phyloP scores from a whole-genome alignment of 768 basidiomycete genomes.

The Boletus edulis region DNA sequence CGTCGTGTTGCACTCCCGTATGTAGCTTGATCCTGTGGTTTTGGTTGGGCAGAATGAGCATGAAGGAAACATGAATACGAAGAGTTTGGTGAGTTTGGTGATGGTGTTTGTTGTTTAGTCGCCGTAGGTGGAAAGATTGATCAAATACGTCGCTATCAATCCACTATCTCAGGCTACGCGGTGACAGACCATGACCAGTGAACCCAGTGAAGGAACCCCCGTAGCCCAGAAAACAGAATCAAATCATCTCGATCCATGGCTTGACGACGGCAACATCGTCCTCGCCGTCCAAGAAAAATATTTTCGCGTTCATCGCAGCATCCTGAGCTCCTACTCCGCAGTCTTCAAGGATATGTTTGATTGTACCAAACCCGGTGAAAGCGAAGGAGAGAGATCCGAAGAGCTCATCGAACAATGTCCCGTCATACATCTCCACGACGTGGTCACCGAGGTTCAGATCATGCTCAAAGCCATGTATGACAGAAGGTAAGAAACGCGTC shows the following conservation, averaged over 20 bases:
- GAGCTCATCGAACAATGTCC: constrained; percentile 21
- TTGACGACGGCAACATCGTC: constrained; percentile 32
- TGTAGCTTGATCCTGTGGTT: too few relatives aligned
- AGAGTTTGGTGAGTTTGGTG: too few relatives aligned
- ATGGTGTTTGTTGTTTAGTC: too few relatives aligned
- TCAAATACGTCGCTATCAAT: too few relatives aligned
- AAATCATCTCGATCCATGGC: constrained; percentile 21
- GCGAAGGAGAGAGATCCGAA: neutral
- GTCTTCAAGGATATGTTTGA: constrained; percentile 34
- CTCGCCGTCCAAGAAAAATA: constrained; percentile 23
- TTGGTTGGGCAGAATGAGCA: neutral
- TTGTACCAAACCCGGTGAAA: neutral
- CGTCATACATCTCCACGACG: constrained; percentile 17
- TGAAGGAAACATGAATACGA: too few relatives aligned
- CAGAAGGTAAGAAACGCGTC: constrained; percentile 6
- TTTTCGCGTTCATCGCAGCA: constrained; percentile 35
- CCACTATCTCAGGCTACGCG: neutral
- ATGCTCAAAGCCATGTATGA: constrained; percentile 23
- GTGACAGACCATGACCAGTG: neutral
- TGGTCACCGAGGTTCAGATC: constrained; percentile 4
- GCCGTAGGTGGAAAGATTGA: too few relatives aligned
- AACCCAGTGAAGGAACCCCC: neutral
- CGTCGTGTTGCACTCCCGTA: too few relatives aligned
- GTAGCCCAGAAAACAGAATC: neutral
- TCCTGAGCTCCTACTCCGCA: constrained; percentile 25